A percentile compares a stretch with the other conserved stretches of the same genome.
phyloP scores from a whole-genome alignment of 768 basidiomycete species.

The Mycena alexandri region DNA sequence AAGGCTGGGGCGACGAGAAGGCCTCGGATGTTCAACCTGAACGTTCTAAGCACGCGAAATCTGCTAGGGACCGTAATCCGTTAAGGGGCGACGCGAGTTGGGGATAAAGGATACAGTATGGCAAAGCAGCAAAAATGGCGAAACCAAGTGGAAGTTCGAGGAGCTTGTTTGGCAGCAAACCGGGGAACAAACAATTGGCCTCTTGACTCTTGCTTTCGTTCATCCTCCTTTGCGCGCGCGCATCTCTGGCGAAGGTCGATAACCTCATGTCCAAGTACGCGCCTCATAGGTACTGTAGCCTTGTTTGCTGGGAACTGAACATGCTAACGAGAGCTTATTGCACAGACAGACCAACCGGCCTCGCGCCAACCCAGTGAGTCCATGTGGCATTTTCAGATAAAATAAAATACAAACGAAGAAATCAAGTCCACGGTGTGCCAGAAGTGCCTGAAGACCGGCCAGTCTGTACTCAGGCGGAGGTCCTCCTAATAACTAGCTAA shows the following conservation, averaged over 20 bases:
- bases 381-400: no score
- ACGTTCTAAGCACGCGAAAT: conserved; percentile 4
- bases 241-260: no score
- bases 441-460: conserved; percentile 82
- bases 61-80: conserved; percentile 4
- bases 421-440: conserved; percentile 78
- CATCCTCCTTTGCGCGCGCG: no score
- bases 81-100: background rate
- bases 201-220: no score
- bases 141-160: no score
- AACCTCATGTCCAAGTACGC: conserved; percentile 81
- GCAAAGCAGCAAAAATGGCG: no score
- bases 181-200: no score
- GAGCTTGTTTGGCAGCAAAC: no score
- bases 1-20: conserved; percentile 19
- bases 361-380: conserved; percentile 56
- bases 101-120: no score
- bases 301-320: no score
- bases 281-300: conserved; percentile 61
- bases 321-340: no score
- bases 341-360: conserved; percentile 64
- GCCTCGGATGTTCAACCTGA: conserved; percentile 3
- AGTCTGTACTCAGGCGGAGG: conserved; percentile 26
- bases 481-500: conserved; percentile 22
- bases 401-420: no score